Evolutionary conservation across 2,329 filamentous ascomycete species (phyloP).

Genomic region (Cephalotrichum gorgonifer): DNA sequence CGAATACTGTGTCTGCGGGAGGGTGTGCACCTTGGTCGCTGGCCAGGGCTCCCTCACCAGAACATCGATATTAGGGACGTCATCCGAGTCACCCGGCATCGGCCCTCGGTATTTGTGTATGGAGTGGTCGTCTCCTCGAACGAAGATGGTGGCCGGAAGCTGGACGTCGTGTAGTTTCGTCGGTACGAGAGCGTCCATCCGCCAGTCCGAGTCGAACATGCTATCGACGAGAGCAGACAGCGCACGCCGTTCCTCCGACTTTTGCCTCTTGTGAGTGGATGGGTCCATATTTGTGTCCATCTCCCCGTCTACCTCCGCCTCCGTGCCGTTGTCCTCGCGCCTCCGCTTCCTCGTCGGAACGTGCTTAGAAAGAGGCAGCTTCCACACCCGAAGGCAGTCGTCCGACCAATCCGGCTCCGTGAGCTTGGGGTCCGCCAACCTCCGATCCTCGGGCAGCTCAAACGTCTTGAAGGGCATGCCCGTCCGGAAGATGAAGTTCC

Average conservation of each 20-base stretch:
- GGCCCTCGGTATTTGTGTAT: slow-evolving; percentile 64
- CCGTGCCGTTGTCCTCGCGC: slow-evolving; percentile 5
- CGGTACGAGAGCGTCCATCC: slow-evolving; percentile 57
- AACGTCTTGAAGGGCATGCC: slow-evolving; percentile 62
- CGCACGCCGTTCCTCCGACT: slow-evolving; percentile 9
- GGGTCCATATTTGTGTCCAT: background rate
- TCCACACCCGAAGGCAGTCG: slow-evolving; percentile 73
- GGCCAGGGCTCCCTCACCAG: slow-evolving; percentile 73
- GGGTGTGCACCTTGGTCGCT: slow-evolving; percentile 46
- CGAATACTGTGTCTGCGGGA: slow-evolving; percentile 60
- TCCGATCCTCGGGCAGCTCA: slow-evolving; percentile 49
- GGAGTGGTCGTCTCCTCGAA: slow-evolving; percentile 52
- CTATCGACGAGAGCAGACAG: slow-evolving; percentile 14
- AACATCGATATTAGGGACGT: slow-evolving; percentile 57
- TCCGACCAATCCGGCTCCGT: slow-evolving; percentile 62
- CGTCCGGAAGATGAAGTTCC: slow-evolving; percentile 78
- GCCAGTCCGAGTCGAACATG: slow-evolving; percentile 41
- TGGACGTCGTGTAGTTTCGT: slow-evolving; percentile 55
- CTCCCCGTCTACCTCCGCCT: background rate
- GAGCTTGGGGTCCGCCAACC: slow-evolving; percentile 14
- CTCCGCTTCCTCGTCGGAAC: slow-evolving; percentile 10
- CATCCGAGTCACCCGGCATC: slow-evolving; percentile 30
- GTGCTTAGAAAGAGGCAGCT: slow-evolving; percentile 49
- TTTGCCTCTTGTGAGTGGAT: slow-evolving; percentile 5
- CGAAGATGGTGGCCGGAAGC: slow-evolving; percentile 60